Evolutionary conservation across 148 eudicot species (phyloP), one percentile per base, ranked within the genome.

Genomic region (Camellia granthamiana): DNA sequence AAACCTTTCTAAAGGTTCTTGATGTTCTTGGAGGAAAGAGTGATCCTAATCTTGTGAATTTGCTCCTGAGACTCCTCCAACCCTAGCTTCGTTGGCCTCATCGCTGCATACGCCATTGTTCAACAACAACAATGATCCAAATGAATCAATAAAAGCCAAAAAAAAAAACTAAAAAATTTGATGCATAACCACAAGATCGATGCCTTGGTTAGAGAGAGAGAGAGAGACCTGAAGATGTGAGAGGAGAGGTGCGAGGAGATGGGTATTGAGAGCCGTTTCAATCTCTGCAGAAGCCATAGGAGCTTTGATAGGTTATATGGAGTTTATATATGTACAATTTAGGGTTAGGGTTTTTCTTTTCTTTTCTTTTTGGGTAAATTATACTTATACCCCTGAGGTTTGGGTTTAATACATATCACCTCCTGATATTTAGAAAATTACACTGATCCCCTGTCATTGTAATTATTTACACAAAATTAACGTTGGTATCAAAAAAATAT

Each of bases 1-100:
- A 6, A 55, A 95, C 97, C 99, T 90, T 95, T 95, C 87, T 95
- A 97, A 68, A 93, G 97, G 80, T 93, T 93, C 85, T 93, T 93
- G 11, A 93, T 95, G 72, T 88, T 87, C 86, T 95, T 95, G n/a
- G 99, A 95, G 30, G 99, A 93, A 55, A 95, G 93, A 44, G 97
- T 95, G 86, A 95, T 93, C 71, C 97, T 88, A 76, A 95, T 95
- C 90, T 89, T 93, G 87, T 95, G 94, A 75, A 88, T 81, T 82
- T 86, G 88, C 78, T 95, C 98, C 43, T 77, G 88, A 4, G 97
- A 47, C 54, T 92, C 97, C 83, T 95, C 98, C 69, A 92, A 15
- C 66, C 98, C 98, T 0, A 83, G 87, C 89, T 93, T 95, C 5
- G 88, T 74, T 6, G 92, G 83, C 83, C 90, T 93, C 92, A 0